Base-by-base conservation (phyloP, 305 asterid genomes). In the Fraxinus ornus region DNA sequence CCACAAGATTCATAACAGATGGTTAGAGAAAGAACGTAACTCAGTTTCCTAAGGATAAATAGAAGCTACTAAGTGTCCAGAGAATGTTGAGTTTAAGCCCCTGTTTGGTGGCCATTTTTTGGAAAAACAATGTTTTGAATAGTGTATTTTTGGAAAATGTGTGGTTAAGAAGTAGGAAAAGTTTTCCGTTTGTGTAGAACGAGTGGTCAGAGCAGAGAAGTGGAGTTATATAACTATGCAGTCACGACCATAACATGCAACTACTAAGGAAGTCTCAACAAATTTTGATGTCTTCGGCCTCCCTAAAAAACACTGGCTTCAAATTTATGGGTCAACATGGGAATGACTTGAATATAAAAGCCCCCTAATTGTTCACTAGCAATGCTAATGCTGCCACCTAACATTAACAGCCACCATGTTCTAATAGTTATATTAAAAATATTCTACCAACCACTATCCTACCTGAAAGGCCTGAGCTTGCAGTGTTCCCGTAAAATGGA, bases 1-100 rank as follows among this genome's bases (percentile, higher is more conserved):
- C 9, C 5, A 8, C 66, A 79, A 81, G 77, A 82, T 30, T 28
- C 41, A 78, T 78, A 7, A 26, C 19, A 76, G 74, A 62, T 64
- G 74, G 75, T 79, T 36, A 30, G 79, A 47, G 39, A 76, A 24
- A 32, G 76, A 47, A 10, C 62, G 30, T 13, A 26, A 66, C 7
- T 66, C 35, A 66, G 19, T 28, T 24, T 66, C 35, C 73, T 1
- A 66, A 66, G 30, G 35, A 66, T 62, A 22, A 62, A 62, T 62
- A 24, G 6, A 62, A 22, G 32, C 71, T 62, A 62, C 71, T 22
- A 21, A 24, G 73, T 64, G 35, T 64, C 73, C 73, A 64, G n/a
- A 4, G 19, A 22, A 64, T 3, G 19, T 24, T 24, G 73, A 64
- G 35, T 24, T 64, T 26, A 64, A 19, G 49, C 49, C 49, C 49